Conservation (phyloP, 2,329 filamentous ascomycete genomes). For the Westerdykella aurantiaca region DNA sequence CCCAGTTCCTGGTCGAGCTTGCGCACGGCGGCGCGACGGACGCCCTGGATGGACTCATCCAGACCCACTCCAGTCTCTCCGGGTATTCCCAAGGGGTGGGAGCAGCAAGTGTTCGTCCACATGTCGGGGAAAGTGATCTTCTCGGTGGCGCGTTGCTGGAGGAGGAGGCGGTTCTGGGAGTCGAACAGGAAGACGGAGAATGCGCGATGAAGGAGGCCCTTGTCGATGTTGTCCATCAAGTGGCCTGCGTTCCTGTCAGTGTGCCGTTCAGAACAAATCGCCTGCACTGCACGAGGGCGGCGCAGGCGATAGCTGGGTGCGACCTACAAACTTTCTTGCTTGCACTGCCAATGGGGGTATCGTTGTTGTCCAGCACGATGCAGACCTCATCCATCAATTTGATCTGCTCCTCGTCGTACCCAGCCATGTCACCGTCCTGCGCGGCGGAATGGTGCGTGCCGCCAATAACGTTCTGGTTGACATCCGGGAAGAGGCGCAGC, state of each 20-base stretch:
- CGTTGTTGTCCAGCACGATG: constrained; percentile 91
- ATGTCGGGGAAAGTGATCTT: constrained; percentile 99
- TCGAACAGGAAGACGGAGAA: constrained; percentile 99
- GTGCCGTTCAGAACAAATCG: neutral
- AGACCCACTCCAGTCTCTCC: constrained; percentile 84
- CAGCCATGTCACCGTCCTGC: constrained; percentile 66
- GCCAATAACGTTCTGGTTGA: constrained; percentile 56
- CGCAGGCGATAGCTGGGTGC: constrained; percentile 1
- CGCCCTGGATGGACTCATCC: constrained; percentile 72
- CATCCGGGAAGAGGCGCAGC: constrained; percentile 81
- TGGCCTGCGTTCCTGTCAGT: constrained; percentile 58
- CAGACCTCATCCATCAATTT: constrained; percentile 98
- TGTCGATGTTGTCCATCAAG: constrained; percentile 97
- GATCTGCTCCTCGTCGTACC: constrained; percentile 96
- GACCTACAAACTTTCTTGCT: constrained; percentile 94
- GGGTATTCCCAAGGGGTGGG: constrained; percentile 86
- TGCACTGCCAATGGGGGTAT: constrained; percentile 86
- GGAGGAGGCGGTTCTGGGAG: constrained; percentile 80
- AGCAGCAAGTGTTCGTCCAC: constrained; percentile 99
- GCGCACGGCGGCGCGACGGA: constrained; percentile 84
- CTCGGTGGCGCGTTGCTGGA: constrained; percentile 90
- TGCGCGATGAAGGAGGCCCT: constrained; percentile 89
- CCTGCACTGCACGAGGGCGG: neutral
- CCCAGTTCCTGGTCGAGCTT: constrained; percentile 94
- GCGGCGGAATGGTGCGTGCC: constrained; percentile 55